These are phyloP conservation scores for Artemisia argyi DNA, from an alignment of 129 eudicot genomes.

Conservation along the genomic window DNA sequence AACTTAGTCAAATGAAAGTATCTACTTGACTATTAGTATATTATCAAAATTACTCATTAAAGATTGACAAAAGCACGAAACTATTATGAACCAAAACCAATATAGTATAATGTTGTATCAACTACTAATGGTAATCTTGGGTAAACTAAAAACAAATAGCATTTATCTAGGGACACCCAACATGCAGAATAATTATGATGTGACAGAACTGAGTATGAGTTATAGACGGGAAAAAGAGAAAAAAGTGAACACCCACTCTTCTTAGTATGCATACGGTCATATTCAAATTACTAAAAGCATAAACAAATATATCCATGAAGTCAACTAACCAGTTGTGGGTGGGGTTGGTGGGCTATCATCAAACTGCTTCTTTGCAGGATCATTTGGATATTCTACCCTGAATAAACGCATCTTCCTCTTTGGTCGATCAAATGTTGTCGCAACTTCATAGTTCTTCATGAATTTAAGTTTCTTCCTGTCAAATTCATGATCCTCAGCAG, in stretches of 20 bases:
- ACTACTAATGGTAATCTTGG: not conserved
- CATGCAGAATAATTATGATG: too few relatives aligned
- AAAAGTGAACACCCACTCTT: not conserved
- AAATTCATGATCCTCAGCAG: slow-evolving; percentile 29
- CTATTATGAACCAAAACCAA: not conserved
- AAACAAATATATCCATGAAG: slow-evolving; percentile 14
- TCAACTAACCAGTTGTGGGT: slow-evolving; percentile 55
- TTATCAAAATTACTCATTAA: not conserved
- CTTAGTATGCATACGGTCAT: not conserved
- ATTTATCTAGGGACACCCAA: not conserved
- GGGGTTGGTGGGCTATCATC: slow-evolving; percentile 41
- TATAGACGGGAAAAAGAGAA: too few relatives aligned
- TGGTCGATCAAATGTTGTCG: slow-evolving; percentile 41
- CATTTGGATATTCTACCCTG: slow-evolving; percentile 60
- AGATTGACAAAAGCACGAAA: too few relatives aligned
- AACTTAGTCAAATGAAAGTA: too few relatives aligned
- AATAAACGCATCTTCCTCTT: slow-evolving; percentile 43
- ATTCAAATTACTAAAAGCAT: slow-evolving; percentile 1
- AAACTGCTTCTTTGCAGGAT: slow-evolving; percentile 66
- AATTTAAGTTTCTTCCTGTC: slow-evolving; percentile 36
- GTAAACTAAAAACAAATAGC: not conserved
- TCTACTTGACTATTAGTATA: too few relatives aligned
- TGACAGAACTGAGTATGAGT: too few relatives aligned
- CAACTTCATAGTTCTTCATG: slow-evolving; percentile 41
- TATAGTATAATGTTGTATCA: not conserved